Percentiles rank a stretch among this genome's conserved stretches.
Evolutionary conservation across 2,329 filamentous ascomycete species (phyloP).

Genomic region (Zymoseptoria pseudotritici): DNA sequence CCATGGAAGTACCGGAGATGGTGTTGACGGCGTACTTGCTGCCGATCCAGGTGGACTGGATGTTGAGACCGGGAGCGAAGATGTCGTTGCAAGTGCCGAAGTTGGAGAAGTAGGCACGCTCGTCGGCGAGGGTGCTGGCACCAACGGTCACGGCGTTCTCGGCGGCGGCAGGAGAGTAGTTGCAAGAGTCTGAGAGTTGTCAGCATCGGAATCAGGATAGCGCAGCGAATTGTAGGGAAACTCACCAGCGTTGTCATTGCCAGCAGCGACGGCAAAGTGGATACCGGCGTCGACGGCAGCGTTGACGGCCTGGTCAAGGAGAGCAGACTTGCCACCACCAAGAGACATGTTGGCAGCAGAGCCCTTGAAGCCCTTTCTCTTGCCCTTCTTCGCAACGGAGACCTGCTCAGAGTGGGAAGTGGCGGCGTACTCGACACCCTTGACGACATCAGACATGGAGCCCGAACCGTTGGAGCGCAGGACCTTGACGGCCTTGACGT

Average conservation of each 20-base stretch:
- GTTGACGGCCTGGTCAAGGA: constrained; percentile 87
- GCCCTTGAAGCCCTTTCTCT: constrained; percentile 96
- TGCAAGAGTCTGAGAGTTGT: constrained; percentile 71
- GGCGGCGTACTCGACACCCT: constrained; percentile 93
- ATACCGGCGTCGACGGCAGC: constrained; percentile 85
- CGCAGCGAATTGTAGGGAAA: neutral
- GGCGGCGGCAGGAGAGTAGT: constrained; percentile 94
- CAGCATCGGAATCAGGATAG: neutral
- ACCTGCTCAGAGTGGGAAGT: constrained; percentile 69
- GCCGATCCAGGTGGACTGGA: constrained; percentile 86
- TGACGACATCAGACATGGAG: constrained; percentile 97
- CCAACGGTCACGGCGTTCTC: constrained; percentile 90
- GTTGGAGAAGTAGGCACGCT: constrained; percentile 99
- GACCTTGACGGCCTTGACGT: constrained; percentile 95
- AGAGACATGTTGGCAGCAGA: constrained; percentile 99
- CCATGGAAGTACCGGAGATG: constrained; percentile 99
- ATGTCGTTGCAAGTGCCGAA: constrained; percentile 99
- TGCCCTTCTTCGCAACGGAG: constrained; percentile 72
- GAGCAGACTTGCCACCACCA: constrained; percentile 90
- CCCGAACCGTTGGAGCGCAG: constrained; percentile 94
- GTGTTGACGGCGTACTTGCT: constrained; percentile 95
- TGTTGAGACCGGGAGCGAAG: constrained; percentile 72
- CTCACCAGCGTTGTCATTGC: constrained; percentile 78
- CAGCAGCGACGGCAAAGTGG: constrained; percentile 96
- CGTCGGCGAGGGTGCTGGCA: constrained; percentile 85